Conservation (phyloP, 2,329 filamentous ascomycete genomes). For the Ascochyta clinopodiicola region DNA sequence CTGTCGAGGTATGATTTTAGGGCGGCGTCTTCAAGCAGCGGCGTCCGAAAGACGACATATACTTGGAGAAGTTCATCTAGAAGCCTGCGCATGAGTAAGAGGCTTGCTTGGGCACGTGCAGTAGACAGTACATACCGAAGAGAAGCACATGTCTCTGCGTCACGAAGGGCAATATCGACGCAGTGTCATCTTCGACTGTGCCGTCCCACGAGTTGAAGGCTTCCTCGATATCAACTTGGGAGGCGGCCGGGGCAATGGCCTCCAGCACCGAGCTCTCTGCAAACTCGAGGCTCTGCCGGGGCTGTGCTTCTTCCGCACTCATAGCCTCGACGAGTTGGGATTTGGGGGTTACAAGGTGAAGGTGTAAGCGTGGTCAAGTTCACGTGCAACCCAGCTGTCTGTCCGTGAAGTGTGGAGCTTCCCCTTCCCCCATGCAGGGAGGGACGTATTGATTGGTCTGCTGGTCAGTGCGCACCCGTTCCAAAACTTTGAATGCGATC, state of each 20-base stretch:
- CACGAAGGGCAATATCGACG: slow-evolving; percentile 62
- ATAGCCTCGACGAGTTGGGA: slow-evolving; percentile 15
- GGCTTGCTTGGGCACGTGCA: slow-evolving; percentile 49
- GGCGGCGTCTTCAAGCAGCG: slow-evolving; percentile 62
- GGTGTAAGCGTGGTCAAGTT: slow-evolving; percentile 4
- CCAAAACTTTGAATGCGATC: slow-evolving; percentile 10
- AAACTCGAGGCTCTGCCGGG: slow-evolving; percentile 46
- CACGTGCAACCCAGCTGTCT: slow-evolving; percentile 26
- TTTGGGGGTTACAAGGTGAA: neutral
- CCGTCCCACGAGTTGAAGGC: slow-evolving; percentile 55
- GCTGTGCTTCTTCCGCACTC: slow-evolving; percentile 24
- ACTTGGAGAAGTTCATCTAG: slow-evolving; percentile 76
- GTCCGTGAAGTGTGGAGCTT: slow-evolving; percentile 13
- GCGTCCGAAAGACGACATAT: slow-evolving; percentile 71
- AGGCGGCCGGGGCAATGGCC: slow-evolving; percentile 47
- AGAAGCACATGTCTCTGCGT: slow-evolving; percentile 70
- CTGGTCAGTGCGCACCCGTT: slow-evolving; percentile 7
- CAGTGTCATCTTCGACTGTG: slow-evolving; percentile 51
- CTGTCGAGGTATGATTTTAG: slow-evolving; percentile 67
- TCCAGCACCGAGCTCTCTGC: slow-evolving; percentile 49
- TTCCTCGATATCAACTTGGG: slow-evolving; percentile 45
- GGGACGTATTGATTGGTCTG: neutral
- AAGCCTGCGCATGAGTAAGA: slow-evolving; percentile 60
- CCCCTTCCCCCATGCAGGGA: slow-evolving; percentile 4
- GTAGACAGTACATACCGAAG: slow-evolving; percentile 65